These are phyloP conservation scores for Ceratobasidium papillatum DNA, from an alignment of 1,284 basidiomycete genomes.

Conservation along the genomic window DNA sequence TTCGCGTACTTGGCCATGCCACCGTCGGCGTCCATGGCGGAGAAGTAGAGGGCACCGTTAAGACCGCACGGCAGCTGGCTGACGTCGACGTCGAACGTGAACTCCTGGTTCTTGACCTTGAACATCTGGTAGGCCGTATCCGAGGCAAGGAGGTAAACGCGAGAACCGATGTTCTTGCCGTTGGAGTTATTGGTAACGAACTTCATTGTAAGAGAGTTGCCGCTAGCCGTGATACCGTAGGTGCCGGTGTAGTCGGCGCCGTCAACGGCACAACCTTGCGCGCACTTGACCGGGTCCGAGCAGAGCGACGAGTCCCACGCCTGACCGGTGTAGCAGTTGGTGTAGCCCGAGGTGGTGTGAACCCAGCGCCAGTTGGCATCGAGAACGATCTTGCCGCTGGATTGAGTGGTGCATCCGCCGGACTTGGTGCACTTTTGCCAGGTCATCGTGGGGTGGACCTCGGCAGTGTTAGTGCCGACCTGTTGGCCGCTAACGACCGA, in stretches of 20 bases:
- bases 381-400: constrained; percentile 40
- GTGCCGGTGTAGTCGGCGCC: constrained; percentile 64
- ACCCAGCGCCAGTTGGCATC: constrained; percentile 45
- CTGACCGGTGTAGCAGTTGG: constrained; percentile 65
- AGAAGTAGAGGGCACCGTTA: constrained; percentile 63
- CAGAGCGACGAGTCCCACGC: constrained; percentile 52
- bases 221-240: constrained; percentile 59
- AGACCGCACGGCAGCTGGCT: constrained; percentile 64
- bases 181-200: constrained; percentile 56
- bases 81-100: constrained; percentile 67
- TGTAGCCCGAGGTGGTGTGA: constrained; percentile 47
- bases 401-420: constrained; percentile 38
- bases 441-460: constrained; percentile 41
- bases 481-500: constrained; percentile 39
- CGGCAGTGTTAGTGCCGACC: constrained; percentile 39
- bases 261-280: constrained; percentile 64
- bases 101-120: constrained; percentile 64
- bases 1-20: constrained; percentile 58
- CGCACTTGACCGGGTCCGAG: constrained; percentile 58
- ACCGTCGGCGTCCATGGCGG: constrained; percentile 64
- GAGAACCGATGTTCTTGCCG: constrained; percentile 62
- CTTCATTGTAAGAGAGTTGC: constrained; percentile 60
- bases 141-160: constrained; percentile 61
- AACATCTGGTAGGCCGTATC: constrained; percentile 61
- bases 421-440: constrained; percentile 43